Base-by-base conservation (phyloP, 306 rosid species). In the Hippophae tibetana region DNA sequence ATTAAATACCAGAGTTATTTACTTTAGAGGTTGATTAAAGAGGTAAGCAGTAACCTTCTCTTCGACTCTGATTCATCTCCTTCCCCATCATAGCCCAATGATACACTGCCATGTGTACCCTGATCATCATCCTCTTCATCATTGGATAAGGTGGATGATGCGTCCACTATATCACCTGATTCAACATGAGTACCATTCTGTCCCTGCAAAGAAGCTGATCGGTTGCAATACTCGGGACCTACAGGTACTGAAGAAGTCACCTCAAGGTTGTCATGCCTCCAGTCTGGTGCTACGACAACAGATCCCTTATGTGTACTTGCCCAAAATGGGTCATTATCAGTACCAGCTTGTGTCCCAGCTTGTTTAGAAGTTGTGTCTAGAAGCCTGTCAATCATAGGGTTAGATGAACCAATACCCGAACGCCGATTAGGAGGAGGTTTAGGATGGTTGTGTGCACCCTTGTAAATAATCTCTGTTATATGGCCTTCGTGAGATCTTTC, bases 11-110 rank as follows among this genome's bases (percentile, higher is more conserved):
- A 75, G 65, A 65, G 61, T 67, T 67, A 53, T 14, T 66, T 26
- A 44, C 54, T 23, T 18, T 5, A 47, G 57, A 74, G 67, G 26
- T 3, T 60, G 38, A 31, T 31, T 12, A 53, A 57, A 42, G 58
- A 54, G 67, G 50, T 60, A 65, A 67, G 74, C 52, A 57, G 64
- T 66, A 62, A 87, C 96, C 96, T 83, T 85, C 95, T 87, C 69
- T 92, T 92, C 10, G 95, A 92, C 66, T 87, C 99, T 8, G 89
- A 85, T 77, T 85, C 93, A 78, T 88, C 99, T 74, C 86, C 95
- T 80, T 87, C 93, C 41, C 94, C 95, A 47, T 83, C 96, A 72
- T 76, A 74, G 47, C 83, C 96, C 71, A 85, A 76, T 26, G 96
- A 79, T 50, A 81, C 85, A 61, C 98, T 92, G 61, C 95, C 95